These are phyloP conservation scores for Tetrastigma voinierianum DNA, from an alignment of 164 flowering plant genomes.

Conservation along the genomic window DNA sequence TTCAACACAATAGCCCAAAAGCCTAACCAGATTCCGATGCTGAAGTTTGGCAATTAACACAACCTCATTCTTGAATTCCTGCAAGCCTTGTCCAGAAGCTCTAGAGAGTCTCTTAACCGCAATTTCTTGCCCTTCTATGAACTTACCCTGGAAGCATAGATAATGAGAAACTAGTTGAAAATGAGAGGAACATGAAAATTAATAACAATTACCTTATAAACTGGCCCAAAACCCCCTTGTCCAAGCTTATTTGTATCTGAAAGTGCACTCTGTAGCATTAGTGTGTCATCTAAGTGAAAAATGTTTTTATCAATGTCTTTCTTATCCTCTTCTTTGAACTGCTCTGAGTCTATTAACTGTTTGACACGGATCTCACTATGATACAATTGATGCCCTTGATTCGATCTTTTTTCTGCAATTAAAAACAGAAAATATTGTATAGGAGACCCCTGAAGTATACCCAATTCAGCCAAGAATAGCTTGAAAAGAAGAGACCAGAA, in stretches of 20 bases:
- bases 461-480: too few species aligned
- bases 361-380: slow-evolving; percentile 23
- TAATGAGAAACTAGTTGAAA: not conserved
- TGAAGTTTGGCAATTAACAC: slow-evolving; percentile 39
- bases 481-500: too few species aligned
- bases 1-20: slow-evolving; percentile 34
- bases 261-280: slow-evolving; percentile 40
- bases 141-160: slow-evolving; percentile 18
- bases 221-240: slow-evolving; percentile 50
- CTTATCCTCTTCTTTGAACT: slow-evolving; percentile 26
- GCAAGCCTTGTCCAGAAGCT: slow-evolving; percentile 39
- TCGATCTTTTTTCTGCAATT: slow-evolving; percentile 15
- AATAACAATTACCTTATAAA: slow-evolving; percentile 33
- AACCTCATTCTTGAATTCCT: slow-evolving; percentile 44
- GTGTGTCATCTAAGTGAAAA: slow-evolving; percentile 25
- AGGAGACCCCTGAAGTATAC: not conserved
- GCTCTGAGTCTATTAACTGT: slow-evolving; percentile 24
- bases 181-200: not conserved
- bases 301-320: slow-evolving; percentile 31
- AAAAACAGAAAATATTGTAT: not conserved
- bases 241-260: slow-evolving; percentile 45
- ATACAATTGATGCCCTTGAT: slow-evolving; percentile 13
- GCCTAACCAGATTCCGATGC: slow-evolving; percentile 38
- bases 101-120: slow-evolving; percentile 45
- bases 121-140: slow-evolving; percentile 29